A percentile compares a stretch with the other conserved stretches of the same genome.
phyloP scores from a whole-genome alignment of 2,329 filamentous ascomycete species.

The Capronia coronata region DNA sequence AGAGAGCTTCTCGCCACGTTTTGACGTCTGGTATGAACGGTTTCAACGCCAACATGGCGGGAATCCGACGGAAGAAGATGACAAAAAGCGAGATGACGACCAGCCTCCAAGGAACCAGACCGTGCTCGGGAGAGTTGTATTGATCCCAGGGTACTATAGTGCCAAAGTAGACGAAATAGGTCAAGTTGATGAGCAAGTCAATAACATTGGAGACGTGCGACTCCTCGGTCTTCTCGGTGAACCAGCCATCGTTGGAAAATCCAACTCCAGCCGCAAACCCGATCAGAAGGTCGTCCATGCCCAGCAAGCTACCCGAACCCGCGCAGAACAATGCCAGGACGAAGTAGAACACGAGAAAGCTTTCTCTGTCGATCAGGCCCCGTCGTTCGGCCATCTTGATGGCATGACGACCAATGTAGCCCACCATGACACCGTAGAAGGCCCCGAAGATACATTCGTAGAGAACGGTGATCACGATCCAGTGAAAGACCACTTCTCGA shows the following conservation, averaged over 20 bases:
- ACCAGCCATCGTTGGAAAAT: slow-evolving; percentile 99
- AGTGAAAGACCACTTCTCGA: slow-evolving; percentile 67
- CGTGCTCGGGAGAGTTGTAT: slow-evolving; percentile 69
- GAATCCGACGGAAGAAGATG: slow-evolving; percentile 90
- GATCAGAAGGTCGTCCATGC: slow-evolving; percentile 87
- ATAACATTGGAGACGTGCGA: slow-evolving; percentile 99
- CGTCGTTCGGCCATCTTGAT: slow-evolving; percentile 81
- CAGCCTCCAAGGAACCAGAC: slow-evolving; percentile 78
- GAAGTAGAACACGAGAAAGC: slow-evolving; percentile 98
- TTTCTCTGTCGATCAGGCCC: slow-evolving; percentile 88
- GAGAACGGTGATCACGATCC: slow-evolving; percentile 80
- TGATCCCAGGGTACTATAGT: slow-evolving; percentile 95
- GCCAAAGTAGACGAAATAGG: slow-evolving; percentile 96
- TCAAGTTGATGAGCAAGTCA: slow-evolving; percentile 89
- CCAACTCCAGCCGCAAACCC: slow-evolving; percentile 95
- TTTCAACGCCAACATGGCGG: slow-evolving; percentile 86
- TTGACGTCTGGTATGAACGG: slow-evolving; percentile 94
- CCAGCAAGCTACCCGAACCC: slow-evolving; percentile 82
- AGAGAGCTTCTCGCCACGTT: slow-evolving; percentile 94
- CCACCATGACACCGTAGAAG: slow-evolving; percentile 77
- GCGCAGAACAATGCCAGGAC: slow-evolving; percentile 92
- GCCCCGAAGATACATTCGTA: slow-evolving; percentile 96
- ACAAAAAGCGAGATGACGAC: slow-evolving; percentile 92
- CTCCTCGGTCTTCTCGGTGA: slow-evolving; percentile 95
- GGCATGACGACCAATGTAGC: slow-evolving; percentile 82